A percentile compares a stretch with the other conserved stretches of the same genome.
Evolutionary conservation across 2,329 filamentous ascomycete genomes (phyloP).

Genomic region (Domatiomyces globalis): DNA sequence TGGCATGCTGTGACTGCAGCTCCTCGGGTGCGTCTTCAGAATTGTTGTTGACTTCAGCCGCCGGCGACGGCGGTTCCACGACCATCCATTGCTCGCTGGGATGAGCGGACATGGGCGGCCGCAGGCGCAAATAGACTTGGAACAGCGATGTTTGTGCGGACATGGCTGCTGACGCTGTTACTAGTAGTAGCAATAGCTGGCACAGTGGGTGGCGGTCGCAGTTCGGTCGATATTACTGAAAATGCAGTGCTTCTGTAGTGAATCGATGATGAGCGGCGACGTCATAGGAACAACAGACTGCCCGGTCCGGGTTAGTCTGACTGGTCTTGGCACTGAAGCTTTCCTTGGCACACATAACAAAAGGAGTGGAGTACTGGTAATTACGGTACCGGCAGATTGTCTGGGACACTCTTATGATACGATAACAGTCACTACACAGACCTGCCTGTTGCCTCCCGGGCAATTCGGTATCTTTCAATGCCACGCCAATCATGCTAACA

Average conservation of each 20-base stretch:
- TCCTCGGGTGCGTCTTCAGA: neutral
- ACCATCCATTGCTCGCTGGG: constrained; percentile 58
- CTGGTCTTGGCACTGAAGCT: neutral
- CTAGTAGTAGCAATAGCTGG: neutral
- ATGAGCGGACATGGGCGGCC: constrained; percentile 42
- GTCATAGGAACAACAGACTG: neutral
- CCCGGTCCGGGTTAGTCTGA: neutral
- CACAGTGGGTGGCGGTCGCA: neutral
- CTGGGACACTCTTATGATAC: no score
- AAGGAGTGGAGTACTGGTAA: no score
- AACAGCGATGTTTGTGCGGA: constrained; percentile 46
- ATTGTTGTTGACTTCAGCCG: constrained; percentile 25
- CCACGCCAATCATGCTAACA: neutral
- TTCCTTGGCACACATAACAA: no score
- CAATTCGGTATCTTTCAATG: neutral
- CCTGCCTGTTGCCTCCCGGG: neutral
- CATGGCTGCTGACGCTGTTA: constrained; percentile 1
- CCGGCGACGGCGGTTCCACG: constrained; percentile 46
- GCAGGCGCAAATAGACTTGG: constrained; percentile 77
- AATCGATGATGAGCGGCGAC: neutral
- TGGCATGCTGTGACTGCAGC: constrained; percentile 31
- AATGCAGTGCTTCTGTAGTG: neutral
- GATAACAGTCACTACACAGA: no score
- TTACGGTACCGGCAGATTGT: no score
- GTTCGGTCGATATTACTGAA: neutral